Conservation (phyloP, 164 flowering plant genomes). For the Vitis cinerea region DNA sequence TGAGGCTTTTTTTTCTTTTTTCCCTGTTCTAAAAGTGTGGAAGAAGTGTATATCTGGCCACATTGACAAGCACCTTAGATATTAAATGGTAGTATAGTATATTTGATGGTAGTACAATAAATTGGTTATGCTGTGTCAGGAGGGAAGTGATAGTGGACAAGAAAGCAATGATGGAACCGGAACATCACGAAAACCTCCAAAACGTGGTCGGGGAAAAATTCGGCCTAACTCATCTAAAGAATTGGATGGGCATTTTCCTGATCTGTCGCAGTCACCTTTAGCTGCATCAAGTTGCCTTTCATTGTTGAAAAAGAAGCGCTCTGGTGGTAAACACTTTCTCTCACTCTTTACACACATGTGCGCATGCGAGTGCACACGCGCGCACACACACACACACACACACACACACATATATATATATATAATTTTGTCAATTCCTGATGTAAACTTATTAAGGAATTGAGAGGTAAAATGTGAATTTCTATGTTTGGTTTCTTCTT, state of each 20-base stretch:
- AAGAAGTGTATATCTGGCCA: too few species aligned
- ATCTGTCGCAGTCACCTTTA: constrained; percentile 36
- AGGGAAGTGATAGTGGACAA: constrained; percentile 65
- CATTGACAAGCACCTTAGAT: too few species aligned
- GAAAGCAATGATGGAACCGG: constrained; percentile 65
- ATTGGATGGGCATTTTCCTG: constrained; percentile 29
- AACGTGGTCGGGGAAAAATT: constrained; percentile 50
- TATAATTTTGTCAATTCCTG: background rate
- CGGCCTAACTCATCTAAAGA: constrained; percentile 32
- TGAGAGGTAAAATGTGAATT: too few species aligned
- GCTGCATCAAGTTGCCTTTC: constrained; percentile 44
- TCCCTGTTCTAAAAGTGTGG: too few species aligned
- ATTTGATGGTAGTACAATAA: constrained; percentile 2
- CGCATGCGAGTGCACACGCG: too few species aligned
- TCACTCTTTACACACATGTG: background rate
- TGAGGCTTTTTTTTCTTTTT: too few species aligned
- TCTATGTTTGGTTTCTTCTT: background rate
- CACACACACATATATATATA: background rate
- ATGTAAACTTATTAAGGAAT: too few species aligned
- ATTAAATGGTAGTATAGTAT: too few species aligned
- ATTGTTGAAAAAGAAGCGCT: constrained; percentile 53
- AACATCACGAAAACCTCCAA: constrained; percentile 50
- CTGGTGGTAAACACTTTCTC: constrained; percentile 47
- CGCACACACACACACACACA: too few species aligned
- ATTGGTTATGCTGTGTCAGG: constrained; percentile 39